Evolutionary conservation across 2,329 filamentous ascomycete genomes (phyloP), one percentile per base, ranked within the genome.

Genomic region (Fonsecaea erecta): DNA sequence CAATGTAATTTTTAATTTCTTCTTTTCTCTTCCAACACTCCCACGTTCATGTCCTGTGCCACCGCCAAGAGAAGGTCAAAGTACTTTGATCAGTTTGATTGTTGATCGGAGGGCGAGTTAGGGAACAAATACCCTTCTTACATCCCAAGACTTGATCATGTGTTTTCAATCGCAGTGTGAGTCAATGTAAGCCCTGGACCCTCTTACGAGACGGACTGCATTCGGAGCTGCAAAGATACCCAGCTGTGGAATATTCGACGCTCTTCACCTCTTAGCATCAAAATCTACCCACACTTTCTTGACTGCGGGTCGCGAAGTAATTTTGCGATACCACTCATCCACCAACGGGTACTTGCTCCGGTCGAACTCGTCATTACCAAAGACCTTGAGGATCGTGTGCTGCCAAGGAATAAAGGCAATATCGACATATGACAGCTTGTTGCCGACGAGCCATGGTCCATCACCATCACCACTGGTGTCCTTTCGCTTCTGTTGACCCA

Each of bases 351-450:
- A 70, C 11, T 60, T 52, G 26, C 58, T 63, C 34, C 37, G 24
- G 35, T 67, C 60, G 43, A 63, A 69, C 28, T 63, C 62, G 4
- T 68, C 62, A 43, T 67, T 60, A 8, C n/a, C 21, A 11, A 66
- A 35, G 4, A 67, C 26, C 12, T 58, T 46, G 16, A 16, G 37
- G 2, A 58, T 53, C 14, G 63, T 52, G 11, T 16, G 14, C 40
- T 71, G 68, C 52, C 60, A 83, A 5, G 77, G 71, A 55, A 78
- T 67, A 65, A 81, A 82, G 8, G 75, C 67, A 11, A 79, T 69
- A 66, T 83, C 81, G 4, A 74, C 80, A 72, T 78, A 81, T 4
- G 76, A 79, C 63, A 72, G 72, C 65, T 79, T 81, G 37, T 77
- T 76, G 21, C 79, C 80, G 0, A 82, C 77, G 6, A 83, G 73